These are phyloP conservation scores for Cyberlindnera mrakii DNA, from an alignment of 805 yeast species.

Conservation along the genomic window DNA sequence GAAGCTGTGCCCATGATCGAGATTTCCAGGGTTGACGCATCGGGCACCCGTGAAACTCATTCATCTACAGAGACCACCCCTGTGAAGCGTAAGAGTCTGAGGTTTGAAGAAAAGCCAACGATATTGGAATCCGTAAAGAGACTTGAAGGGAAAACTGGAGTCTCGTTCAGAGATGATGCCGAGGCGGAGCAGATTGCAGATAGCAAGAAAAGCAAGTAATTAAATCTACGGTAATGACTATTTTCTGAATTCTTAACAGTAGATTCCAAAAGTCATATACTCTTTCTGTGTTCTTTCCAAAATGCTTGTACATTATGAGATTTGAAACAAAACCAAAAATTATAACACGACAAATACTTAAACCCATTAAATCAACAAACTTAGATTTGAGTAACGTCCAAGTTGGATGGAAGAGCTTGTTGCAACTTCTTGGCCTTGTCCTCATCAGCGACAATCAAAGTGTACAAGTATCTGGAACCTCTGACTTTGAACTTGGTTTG, in stretches of 20 bases:
- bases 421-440: slow-evolving; percentile 96
- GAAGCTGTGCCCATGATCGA: slow-evolving; percentile 15
- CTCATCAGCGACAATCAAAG: slow-evolving; percentile 90
- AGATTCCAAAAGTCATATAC: too few species aligned
- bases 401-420: slow-evolving; percentile 95
- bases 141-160: slow-evolving; percentile 9
- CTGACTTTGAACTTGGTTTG: slow-evolving; percentile 99
- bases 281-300: neutral
- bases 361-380: slow-evolving; percentile 4
- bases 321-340: slow-evolving; percentile 1
- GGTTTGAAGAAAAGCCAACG: slow-evolving; percentile 37
- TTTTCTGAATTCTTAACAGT: too few species aligned
- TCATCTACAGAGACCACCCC: slow-evolving; percentile 9
- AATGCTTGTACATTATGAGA: slow-evolving; percentile 1
- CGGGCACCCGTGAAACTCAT: slow-evolving; percentile 9
- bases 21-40: slow-evolving; percentile 19
- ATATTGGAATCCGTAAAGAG: slow-evolving; percentile 20
- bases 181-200: slow-evolving; percentile 3
- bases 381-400: slow-evolving; percentile 56
- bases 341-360: neutral
- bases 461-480: slow-evolving; percentile 92
- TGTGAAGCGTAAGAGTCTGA: slow-evolving; percentile 34
- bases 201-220: neutral
- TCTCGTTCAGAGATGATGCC: slow-evolving; percentile 4
- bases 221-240: neutral